Evolutionary conservation across 805 yeast species (phyloP).

Genomic region (Metschnikowia proteae): DNA sequence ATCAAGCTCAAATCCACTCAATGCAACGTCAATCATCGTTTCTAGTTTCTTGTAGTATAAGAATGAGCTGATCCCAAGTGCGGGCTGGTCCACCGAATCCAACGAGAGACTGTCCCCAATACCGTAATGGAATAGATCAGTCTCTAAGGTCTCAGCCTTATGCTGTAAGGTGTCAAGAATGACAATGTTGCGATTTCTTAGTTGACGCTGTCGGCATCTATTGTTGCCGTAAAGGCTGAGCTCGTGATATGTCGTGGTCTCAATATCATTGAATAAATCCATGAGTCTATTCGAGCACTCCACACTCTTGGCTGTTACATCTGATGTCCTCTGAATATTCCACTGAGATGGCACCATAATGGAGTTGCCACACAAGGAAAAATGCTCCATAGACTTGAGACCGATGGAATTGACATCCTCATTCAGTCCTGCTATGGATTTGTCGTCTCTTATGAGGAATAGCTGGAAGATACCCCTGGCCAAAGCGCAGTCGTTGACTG

Average conservation of each 20-base stretch:
- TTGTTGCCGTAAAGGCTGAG: constrained; percentile 45
- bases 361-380: constrained; percentile 38
- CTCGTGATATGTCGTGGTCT: constrained; percentile 38
- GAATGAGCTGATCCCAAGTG: constrained; percentile 70
- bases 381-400: constrained; percentile 36
- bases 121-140: constrained; percentile 34
- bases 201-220: constrained; percentile 79
- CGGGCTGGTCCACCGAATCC: constrained; percentile 30
- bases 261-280: constrained; percentile 34
- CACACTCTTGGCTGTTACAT: constrained; percentile 4
- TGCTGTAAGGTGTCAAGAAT: constrained; percentile 83
- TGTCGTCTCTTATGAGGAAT: constrained; percentile 59
- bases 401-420: constrained; percentile 28
- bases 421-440: constrained; percentile 49
- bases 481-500: constrained; percentile 37
- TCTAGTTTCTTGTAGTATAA: constrained; percentile 61
- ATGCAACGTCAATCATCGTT: constrained; percentile 66
- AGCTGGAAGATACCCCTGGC: constrained; percentile 62
- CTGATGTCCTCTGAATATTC: constrained; percentile 14
- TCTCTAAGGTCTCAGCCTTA: constrained; percentile 61
- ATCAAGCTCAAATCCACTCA: constrained; percentile 73
- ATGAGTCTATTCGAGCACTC: constrained; percentile 11
- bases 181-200: constrained; percentile 49
- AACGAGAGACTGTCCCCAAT: constrained; percentile 32
- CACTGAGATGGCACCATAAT: constrained; percentile 25